phyloP scores from a whole-genome alignment of 2,329 filamentous ascomycete genomes.

The Xylaria sp. region DNA sequence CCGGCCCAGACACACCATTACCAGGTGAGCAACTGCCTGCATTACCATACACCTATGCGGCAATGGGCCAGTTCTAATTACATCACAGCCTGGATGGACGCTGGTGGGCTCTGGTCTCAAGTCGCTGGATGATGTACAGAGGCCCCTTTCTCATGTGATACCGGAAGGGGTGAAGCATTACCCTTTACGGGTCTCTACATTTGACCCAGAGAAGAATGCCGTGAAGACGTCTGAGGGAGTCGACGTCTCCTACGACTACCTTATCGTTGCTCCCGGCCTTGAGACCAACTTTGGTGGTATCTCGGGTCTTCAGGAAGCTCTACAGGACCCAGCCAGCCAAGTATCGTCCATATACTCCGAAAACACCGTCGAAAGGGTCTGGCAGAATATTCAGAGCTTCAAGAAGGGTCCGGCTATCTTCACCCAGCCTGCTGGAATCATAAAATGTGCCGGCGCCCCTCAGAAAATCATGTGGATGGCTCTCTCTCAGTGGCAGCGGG shows the following conservation, averaged over 20 bases:
- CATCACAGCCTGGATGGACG: conserved; percentile 52
- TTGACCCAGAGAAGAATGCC: conserved; percentile 52
- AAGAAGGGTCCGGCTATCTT: conserved; percentile 53
- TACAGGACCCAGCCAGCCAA: conserved; percentile 49
- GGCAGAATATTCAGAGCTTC: conserved; percentile 51
- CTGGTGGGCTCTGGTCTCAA: conserved; percentile 53
- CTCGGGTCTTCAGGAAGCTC: conserved; percentile 51
- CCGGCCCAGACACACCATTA: conserved; percentile 52
- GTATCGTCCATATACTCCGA: conserved; percentile 55
- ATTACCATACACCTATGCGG: background rate
- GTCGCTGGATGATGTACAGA: conserved; percentile 45
- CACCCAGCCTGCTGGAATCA: conserved; percentile 53
- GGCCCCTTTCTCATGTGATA: conserved; percentile 48
- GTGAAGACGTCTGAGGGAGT: conserved; percentile 52
- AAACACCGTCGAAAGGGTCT: conserved; percentile 52
- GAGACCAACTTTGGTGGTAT: conserved; percentile 52
- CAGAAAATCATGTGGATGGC: conserved; percentile 57
- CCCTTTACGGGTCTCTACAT: conserved; percentile 49
- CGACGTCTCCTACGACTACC: conserved; percentile 53
- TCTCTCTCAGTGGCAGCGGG: conserved; percentile 52
- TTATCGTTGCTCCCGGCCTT: conserved; percentile 53
- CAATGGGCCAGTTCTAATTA: conserved; percentile 25
- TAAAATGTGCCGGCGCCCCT: conserved; percentile 55
- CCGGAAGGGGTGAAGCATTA: conserved; percentile 52
- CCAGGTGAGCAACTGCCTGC: conserved; percentile 40